Evolutionary conservation across 1,284 basidiomycete species (phyloP), one percentile per base, ranked within the genome.

Genomic region (Fomes fomentarius): DNA sequence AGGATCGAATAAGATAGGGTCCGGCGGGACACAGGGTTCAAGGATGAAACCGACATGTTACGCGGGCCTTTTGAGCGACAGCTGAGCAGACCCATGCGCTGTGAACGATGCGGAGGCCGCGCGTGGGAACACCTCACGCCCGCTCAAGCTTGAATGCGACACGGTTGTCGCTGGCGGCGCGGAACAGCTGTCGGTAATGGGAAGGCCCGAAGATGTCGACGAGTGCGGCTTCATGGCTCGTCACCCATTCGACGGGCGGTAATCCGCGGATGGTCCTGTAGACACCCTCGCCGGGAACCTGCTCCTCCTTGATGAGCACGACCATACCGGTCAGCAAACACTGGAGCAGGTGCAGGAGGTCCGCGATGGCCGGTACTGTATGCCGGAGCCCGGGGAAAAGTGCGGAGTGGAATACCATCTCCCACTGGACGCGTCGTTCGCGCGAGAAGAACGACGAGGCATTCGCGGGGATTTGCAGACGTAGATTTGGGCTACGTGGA

Each of bases 331-430:
- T 91, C 63, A 92, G 81, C 39, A 92, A 82, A 66, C 89, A 92
- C 65, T 92, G 89, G 35, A 92, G 72, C 57, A 92, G 78, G 69
- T 84, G 81, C 56, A 92, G 76, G 63, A 91, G 84, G 72, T 91
- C 89, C 69, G 81, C 83, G 69, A 92, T 81, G 46, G 89, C 87
- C 37, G 84, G 83, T 51, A 87, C 84, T 65, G 87, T 84, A 71
- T 89, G 87, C 40, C 89, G 81, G 60, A 91, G 81, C 39, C 84
- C 85, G 60, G 87, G 87, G 74, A 91, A 92, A 54, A 86, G 83
- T 68, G 90, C 88, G 65, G 83, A 84, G 70, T 92, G 89, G 69
- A 92, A 92, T 60, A 91, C 88, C 89, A 92, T 91, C 69, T 92
- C 84, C 89, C 90, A 92, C 66, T 91, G 89, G 40, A 91, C 81